Evolutionary conservation across 257 asterid genomes (phyloP).

Genomic region (Nyctanthes arbortristis): DNA sequence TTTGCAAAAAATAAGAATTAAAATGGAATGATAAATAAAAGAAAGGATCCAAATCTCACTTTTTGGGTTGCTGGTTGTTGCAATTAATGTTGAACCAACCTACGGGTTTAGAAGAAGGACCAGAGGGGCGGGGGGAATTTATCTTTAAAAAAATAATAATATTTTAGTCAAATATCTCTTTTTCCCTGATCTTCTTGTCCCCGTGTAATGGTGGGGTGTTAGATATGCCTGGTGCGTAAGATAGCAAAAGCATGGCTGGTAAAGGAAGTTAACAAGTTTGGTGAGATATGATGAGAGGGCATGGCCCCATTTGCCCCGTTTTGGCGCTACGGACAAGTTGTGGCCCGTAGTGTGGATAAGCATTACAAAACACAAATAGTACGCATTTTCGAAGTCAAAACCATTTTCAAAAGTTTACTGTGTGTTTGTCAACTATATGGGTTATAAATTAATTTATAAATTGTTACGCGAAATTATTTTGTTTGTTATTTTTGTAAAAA

Average conservation of each 20-base stretch:
- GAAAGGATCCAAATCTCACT: too few species aligned
- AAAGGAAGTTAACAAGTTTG: conserved; percentile 46
- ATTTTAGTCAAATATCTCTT: neutral
- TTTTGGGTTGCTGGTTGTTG: neutral
- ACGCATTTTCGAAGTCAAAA: too few species aligned
- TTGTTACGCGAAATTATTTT: too few species aligned
- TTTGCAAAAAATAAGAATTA: too few species aligned
- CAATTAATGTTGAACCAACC: neutral
- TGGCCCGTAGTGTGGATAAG: conserved; percentile 34
- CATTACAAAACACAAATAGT: too few species aligned
- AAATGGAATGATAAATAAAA: too few species aligned
- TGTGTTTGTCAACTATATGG: too few species aligned
- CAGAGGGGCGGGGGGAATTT: too few species aligned
- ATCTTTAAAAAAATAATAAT: too few species aligned
- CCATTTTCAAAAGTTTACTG: too few species aligned
- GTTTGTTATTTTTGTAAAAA: too few species aligned
- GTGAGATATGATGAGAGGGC: conserved; percentile 34
- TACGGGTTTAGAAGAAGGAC: neutral
- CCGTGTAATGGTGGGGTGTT: neutral
- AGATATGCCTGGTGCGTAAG: conserved; percentile 27
- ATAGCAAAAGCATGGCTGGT: conserved; percentile 40
- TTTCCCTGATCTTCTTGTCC: neutral
- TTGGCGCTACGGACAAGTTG: neutral
- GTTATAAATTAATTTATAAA: too few species aligned
- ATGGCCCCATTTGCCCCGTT: conserved; percentile 17